Evolutionary conservation across 306 rosid species (phyloP).

Genomic region (Cucurbita pepo): DNA sequence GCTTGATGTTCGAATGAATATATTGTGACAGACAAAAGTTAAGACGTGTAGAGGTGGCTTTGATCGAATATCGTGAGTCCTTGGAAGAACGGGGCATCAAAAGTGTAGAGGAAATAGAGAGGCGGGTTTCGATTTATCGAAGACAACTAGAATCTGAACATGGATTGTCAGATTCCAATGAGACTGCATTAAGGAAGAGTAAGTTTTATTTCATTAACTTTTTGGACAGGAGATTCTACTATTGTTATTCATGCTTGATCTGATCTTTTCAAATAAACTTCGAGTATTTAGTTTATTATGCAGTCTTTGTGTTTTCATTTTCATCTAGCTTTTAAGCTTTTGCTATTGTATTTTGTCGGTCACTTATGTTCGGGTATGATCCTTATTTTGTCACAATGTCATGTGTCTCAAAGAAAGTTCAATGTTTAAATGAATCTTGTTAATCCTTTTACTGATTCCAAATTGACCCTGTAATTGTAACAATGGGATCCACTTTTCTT

Average conservation of each 20-base stretch:
- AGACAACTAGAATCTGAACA: constrained; percentile 63
- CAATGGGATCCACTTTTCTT: neutral
- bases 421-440: neutral
- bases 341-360: neutral
- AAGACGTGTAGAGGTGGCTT: constrained; percentile 84
- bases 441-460: neutral
- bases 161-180: constrained; percentile 60
- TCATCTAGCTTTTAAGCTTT: neutral
- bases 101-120: constrained; percentile 70
- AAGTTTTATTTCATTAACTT: constrained; percentile 17
- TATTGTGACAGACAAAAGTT: constrained; percentile 60
- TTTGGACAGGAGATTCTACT: neutral
- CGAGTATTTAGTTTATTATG: too few relatives aligned
- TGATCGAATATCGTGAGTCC: constrained; percentile 90
- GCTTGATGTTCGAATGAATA: neutral
- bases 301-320: neutral
- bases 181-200: constrained; percentile 61
- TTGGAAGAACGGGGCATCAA: constrained; percentile 81
- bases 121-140: constrained; percentile 40
- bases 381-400: neutral
- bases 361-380: neutral
- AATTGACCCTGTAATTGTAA: neutral
- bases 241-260: neutral
- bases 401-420: neutral
- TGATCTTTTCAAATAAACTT: neutral